phyloP scores from a whole-genome alignment of 2,329 filamentous ascomycete genomes.

The Erysiphe pulchra region DNA sequence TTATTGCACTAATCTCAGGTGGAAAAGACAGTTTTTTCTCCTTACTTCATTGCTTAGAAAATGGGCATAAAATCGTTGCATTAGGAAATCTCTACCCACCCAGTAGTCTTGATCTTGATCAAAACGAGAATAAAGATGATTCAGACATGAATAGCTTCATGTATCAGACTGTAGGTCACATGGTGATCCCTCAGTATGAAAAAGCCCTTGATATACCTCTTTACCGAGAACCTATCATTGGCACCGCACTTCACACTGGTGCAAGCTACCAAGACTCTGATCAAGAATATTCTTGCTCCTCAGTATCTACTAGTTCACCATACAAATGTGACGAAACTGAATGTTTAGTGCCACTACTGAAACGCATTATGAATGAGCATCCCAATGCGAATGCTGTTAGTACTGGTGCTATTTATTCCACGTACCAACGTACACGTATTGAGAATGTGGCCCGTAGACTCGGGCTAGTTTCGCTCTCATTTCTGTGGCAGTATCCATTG shows the following conservation, averaged over 20 bases:
- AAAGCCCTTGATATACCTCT: conserved; percentile 56
- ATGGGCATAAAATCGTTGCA: conserved; percentile 67
- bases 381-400: conserved; percentile 68
- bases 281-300: background rate
- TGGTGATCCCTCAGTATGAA: conserved; percentile 63
- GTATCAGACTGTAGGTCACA: conserved; percentile 94
- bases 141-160: conserved; percentile 88
- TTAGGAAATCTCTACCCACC: conserved; percentile 69
- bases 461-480: conserved; percentile 61
- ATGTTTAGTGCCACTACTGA: conserved; percentile 54
- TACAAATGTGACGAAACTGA: conserved; percentile 53
- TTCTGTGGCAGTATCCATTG: conserved; percentile 72
- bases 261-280: conserved; percentile 32
- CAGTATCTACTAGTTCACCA: conserved; percentile 3
- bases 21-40: conserved; percentile 96
- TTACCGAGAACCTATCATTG: conserved; percentile 54
- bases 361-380: conserved; percentile 35
- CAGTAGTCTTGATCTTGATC: conserved; percentile 1
- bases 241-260: conserved; percentile 41
- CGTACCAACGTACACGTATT: conserved; percentile 87
- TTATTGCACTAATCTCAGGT: conserved; percentile 81
- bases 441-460: conserved; percentile 73
- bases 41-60: conserved; percentile 64
- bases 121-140: conserved; percentile 19
- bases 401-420: conserved; percentile 78